Evolutionary conservation across 2,329 filamentous ascomycete species (phyloP), one percentile per base, ranked within the genome.

Genomic region (Fusarium abutilonis): DNA sequence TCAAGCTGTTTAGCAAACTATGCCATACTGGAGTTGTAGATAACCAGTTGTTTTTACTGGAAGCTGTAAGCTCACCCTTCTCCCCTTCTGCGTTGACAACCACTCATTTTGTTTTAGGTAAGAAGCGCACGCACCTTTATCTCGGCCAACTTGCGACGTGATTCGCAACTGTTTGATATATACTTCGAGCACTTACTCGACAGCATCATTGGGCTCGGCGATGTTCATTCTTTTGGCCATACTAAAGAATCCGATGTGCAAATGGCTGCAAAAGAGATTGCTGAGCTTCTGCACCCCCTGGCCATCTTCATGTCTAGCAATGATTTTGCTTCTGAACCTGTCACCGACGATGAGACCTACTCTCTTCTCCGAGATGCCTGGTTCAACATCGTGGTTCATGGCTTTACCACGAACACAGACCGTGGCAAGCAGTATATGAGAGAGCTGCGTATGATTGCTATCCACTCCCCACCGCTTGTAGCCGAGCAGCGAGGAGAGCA

Each of bases 351-450:
- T 47, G 88, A 94, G 56, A 86, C 87, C 8, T 84, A 90, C 60
- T 85, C 86, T 23, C 79, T 96, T 53, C 85, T 95, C 66, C 88
- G 94, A 48, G 93, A 99, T 80, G 92, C 92, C 6, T 99, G 95
- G 95, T 98, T 97, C 79, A 99, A 99, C 71, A 92, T 98, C 61
- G 91, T 93, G 19, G 90, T 97, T 1, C 95, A 99, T 74, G 95
- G 93, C 5, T 96, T 98, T 73, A 89, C 88, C 9, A 82, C 89
- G 10, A 84, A 85, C 14, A 94, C 92, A 0, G 84, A 88, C 14
- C 85, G 90, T 51, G 91, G 89, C 15, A 89, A 88, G 72, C 85
- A 86, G 65, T 87, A 96, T 69, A 77, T 88, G 45, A 84, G 89
- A 54, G 93, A 97, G 72, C 82, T 99, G 17, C 87, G 91, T 21